phyloP scores from a whole-genome alignment of 805 yeast species.

The Barnettozyma populi region DNA sequence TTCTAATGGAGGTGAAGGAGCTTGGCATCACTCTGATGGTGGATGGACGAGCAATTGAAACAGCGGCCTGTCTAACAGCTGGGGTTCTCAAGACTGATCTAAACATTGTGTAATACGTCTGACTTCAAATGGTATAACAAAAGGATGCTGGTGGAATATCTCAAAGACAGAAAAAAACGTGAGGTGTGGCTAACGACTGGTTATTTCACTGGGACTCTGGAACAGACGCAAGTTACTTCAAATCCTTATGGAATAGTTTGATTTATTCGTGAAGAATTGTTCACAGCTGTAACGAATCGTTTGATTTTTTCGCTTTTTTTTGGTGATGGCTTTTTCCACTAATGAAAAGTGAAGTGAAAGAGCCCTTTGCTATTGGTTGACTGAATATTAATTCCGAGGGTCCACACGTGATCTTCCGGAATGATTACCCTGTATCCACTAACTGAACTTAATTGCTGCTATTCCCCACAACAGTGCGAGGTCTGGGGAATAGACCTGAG shows the following conservation, averaged over 20 bases:
- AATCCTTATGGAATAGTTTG: neutral
- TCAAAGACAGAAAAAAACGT: neutral
- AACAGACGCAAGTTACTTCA: neutral
- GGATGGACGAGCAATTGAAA: conserved; percentile 16
- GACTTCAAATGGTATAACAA: neutral
- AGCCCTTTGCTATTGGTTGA: conserved; percentile 13
- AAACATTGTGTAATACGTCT: conserved; percentile 9
- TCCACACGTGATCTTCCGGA: conserved; percentile 1
- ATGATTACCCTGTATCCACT: too few species aligned
- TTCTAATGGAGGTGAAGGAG: conserved; percentile 40
- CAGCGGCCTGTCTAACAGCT: conserved; percentile 14
- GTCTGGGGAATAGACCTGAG: too few species aligned
- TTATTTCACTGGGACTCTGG: neutral
- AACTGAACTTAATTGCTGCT: too few species aligned
- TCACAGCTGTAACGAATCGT: conserved; percentile 7
- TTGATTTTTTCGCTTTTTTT: conserved; percentile 11
- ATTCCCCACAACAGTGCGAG: too few species aligned
- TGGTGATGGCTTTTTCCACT: conserved; percentile 8
- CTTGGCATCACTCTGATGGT: conserved; percentile 12
- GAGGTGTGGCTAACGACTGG: neutral
- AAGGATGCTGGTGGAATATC: neutral
- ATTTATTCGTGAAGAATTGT: neutral
- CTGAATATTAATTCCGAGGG: neutral
- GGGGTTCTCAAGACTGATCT: conserved; percentile 19
- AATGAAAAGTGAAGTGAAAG: conserved; percentile 10